Evolutionary conservation across 2,329 filamentous ascomycete species (phyloP).

Genomic region (Botrytis medusae): DNA sequence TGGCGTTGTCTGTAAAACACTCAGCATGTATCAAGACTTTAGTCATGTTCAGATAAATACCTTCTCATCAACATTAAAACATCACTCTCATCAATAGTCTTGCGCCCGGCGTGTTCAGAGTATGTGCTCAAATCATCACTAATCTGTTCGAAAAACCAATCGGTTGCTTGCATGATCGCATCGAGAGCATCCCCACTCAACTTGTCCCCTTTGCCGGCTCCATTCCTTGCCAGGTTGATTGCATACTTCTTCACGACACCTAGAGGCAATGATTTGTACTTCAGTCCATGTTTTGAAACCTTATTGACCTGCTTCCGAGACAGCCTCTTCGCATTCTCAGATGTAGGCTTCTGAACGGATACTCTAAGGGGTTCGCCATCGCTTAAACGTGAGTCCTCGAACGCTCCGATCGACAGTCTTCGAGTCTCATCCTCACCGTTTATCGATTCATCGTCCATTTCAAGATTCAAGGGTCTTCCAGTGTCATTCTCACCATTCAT

Average conservation of each 20-base stretch:
- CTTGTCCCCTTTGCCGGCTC: conserved; percentile 64
- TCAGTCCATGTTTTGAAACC: conserved; percentile 68
- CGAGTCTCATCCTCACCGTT: neutral
- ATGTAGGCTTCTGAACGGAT: neutral
- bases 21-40: conserved; percentile 36
- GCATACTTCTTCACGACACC: conserved; percentile 73
- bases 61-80: conserved; percentile 79
- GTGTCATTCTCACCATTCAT: conserved; percentile 1
- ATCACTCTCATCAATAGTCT: conserved; percentile 83
- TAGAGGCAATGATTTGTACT: conserved; percentile 72
- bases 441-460: conserved; percentile 5
- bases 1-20: conserved; percentile 68
- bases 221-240: conserved; percentile 67
- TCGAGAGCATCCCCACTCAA: conserved; percentile 72
- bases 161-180: conserved; percentile 75
- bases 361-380: neutral
- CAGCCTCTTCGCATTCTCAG: neutral
- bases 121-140: conserved; percentile 78
- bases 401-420: neutral
- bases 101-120: conserved; percentile 77
- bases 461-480: neutral
- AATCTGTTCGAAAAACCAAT: conserved; percentile 90
- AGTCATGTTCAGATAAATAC: conserved; percentile 47
- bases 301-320: conserved; percentile 49
- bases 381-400: neutral